phyloP scores from a whole-genome alignment of 345 rosid genomes.

The Salix udensis region DNA sequence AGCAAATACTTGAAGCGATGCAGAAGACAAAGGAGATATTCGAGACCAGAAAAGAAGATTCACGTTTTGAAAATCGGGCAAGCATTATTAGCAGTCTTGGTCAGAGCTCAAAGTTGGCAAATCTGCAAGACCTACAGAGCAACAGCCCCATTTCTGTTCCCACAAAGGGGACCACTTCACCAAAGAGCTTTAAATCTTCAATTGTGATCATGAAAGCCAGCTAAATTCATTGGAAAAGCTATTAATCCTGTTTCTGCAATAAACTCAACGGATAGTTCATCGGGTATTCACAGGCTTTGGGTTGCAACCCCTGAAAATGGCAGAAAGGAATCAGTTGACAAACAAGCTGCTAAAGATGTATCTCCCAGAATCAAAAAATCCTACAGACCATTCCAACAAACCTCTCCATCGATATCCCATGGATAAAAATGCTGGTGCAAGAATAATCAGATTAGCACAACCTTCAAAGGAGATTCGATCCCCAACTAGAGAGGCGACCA shows the following conservation, averaged over 20 bases:
- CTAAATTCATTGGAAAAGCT: slow-evolving; percentile 34
- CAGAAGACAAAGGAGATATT: slow-evolving; percentile 51
- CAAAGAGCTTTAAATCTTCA: slow-evolving; percentile 44
- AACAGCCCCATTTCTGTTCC: slow-evolving; percentile 32
- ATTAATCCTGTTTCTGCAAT: slow-evolving; percentile 23
- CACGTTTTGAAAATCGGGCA: slow-evolving; percentile 26
- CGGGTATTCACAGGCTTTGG: slow-evolving; percentile 32
- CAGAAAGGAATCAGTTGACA: slow-evolving; percentile 35
- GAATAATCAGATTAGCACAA: slow-evolving; percentile 28
- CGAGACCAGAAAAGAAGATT: slow-evolving; percentile 37
- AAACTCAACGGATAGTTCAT: slow-evolving; percentile 26
- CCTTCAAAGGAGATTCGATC: slow-evolving; percentile 33
- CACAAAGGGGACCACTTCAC: slow-evolving; percentile 37
- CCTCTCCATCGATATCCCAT: slow-evolving; percentile 15
- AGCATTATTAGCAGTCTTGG: slow-evolving; percentile 20
- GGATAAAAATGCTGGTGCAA: slow-evolving; percentile 30
- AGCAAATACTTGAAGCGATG: slow-evolving; percentile 83
- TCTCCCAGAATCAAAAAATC: slow-evolving; percentile 36
- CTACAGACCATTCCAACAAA: slow-evolving; percentile 29
- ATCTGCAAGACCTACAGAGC: slow-evolving; percentile 15
- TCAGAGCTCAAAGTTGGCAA: slow-evolving; percentile 29
- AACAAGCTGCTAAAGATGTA: slow-evolving; percentile 43
- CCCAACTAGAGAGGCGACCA: slow-evolving; percentile 26
- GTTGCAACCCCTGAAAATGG: slow-evolving; percentile 30
- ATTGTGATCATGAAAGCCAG: slow-evolving; percentile 54